Evolutionary conservation across 192 early-diverging fungal species (phyloP), one percentile per base, ranked within the genome.

Genomic region (Podila minutissima): DNA sequence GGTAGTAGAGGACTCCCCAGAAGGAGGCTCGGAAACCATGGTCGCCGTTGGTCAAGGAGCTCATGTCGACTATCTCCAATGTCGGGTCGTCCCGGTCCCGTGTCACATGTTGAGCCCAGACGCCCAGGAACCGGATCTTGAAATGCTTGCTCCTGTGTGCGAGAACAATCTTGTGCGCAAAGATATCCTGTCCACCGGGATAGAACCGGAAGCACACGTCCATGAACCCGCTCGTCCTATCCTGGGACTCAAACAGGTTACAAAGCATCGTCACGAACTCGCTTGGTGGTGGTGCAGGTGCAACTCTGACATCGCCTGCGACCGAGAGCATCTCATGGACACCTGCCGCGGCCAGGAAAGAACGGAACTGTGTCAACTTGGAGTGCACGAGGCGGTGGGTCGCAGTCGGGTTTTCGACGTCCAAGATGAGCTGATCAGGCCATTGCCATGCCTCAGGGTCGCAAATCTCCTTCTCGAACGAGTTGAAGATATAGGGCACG

Each of bases 111-210:
- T 66, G 31, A 0, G 62, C 62, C 74, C 74, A 76, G 7, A 31
- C 10, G 1, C 68, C 68, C 11, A 35, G 51, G 26, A 76, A 76
- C 28, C 62, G 51, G 3, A 32, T 6, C 12, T 20, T 38, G 24
- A 71, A 76, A 19, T 55, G 46, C 0, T 70, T 63, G 20, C 69
- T 76, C 29, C 60, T 17, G 26, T 70, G 63, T 2, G 55, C 58
- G 22, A 76, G 33, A 1, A 76, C 48, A 28, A 76, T 37, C 33
- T 71, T 76, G 68, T 76, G 67, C 12, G 68, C 74, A 50, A 51
- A 5, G 17, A 76, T 76, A 38, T 65, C 17, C 10, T 65, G 61
- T 5, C 64, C 38, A 0, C 10, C 19, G 1, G 33, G 5, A 15
- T 46, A 3, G 28, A 76, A 76, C 13, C 57, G 22, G 68, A 76